These are phyloP conservation scores for Brassica carinata DNA, from an alignment of 345 rosid genomes.

Conservation along the genomic window DNA sequence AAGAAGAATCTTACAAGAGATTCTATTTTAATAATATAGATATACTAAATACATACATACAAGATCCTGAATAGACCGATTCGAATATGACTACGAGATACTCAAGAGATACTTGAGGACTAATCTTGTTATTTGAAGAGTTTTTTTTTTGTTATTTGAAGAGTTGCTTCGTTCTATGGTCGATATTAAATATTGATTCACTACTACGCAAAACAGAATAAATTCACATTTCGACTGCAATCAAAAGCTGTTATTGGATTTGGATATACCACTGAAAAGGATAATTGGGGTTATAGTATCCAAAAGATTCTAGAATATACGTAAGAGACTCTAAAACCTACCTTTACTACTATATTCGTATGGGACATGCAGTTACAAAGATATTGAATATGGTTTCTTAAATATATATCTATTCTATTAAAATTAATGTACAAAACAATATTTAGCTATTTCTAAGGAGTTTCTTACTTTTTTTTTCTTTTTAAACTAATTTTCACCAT, in stretches of 20 bases:
- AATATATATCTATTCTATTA: too few relatives aligned
- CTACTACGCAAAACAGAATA: background rate
- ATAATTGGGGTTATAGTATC: background rate
- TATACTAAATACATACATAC: background rate
- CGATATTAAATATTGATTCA: background rate
- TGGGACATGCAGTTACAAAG: background rate
- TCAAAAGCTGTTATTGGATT: background rate
- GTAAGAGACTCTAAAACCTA: conserved; percentile 1
- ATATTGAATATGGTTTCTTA: conserved; percentile 11
- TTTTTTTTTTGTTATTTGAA: background rate
- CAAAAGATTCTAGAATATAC: conserved; percentile 8
- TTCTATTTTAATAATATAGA: too few relatives aligned
- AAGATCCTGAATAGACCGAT: background rate
- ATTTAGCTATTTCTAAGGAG: too few relatives aligned
- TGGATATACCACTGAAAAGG: conserved; percentile 3
- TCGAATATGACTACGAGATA: background rate
- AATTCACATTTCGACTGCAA: background rate
- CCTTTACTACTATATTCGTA: conserved; percentile 1
- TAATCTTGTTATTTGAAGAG: background rate
- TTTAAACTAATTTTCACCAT: too few relatives aligned
- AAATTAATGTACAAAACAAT: too few relatives aligned
- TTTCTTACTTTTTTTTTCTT: too few relatives aligned
- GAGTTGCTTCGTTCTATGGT: background rate
- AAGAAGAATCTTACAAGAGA: too few relatives aligned
- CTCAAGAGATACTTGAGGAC: background rate